Evolutionary conservation across 108 stramenopile genomes (phyloP).

Genomic region (Bacterosira constricta): DNA sequence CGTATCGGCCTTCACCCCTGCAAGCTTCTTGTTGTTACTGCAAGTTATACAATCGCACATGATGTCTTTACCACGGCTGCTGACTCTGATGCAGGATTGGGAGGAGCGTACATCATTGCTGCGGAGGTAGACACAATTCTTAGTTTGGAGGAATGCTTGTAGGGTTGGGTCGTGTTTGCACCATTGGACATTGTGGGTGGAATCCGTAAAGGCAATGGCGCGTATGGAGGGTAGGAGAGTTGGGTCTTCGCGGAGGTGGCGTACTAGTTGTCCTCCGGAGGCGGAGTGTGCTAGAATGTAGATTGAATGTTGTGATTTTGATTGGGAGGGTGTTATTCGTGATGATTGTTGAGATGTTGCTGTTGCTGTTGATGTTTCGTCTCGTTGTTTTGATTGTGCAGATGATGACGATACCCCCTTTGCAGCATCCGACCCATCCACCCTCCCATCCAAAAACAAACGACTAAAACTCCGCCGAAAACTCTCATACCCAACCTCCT

Average conservation of each 20-base stretch:
- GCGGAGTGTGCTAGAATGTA: slow-evolving; percentile 50
- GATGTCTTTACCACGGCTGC: slow-evolving; percentile 43
- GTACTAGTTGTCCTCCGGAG: slow-evolving; percentile 36
- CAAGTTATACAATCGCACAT: slow-evolving; percentile 16
- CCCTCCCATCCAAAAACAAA: too few species aligned
- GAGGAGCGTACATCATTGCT: slow-evolving; percentile 44
- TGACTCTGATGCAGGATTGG: slow-evolving; percentile 25
- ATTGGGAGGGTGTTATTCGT: neutral
- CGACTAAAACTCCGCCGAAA: slow-evolving; percentile 29
- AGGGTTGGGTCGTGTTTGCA: slow-evolving; percentile 45
- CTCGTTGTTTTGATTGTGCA: neutral
- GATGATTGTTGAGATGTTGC: neutral
- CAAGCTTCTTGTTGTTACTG: slow-evolving; percentile 14
- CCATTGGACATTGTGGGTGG: slow-evolving; percentile 89
- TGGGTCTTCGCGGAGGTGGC: slow-evolving; percentile 42
- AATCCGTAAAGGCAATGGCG: slow-evolving; percentile 84
- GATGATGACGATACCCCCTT: neutral
- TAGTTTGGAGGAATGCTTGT: slow-evolving; percentile 37
- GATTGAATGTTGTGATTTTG: neutral
- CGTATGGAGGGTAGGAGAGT: slow-evolving; percentile 60
- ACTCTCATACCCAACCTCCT: slow-evolving; percentile 32
- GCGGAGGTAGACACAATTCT: slow-evolving; percentile 55
- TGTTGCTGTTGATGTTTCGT: neutral
- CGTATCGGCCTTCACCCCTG: slow-evolving; percentile 51
- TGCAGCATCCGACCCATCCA: too few species aligned